Conservation (phyloP, 495 filamentous ascomycete species). For the Aspergillus bertholletiae region DNA sequence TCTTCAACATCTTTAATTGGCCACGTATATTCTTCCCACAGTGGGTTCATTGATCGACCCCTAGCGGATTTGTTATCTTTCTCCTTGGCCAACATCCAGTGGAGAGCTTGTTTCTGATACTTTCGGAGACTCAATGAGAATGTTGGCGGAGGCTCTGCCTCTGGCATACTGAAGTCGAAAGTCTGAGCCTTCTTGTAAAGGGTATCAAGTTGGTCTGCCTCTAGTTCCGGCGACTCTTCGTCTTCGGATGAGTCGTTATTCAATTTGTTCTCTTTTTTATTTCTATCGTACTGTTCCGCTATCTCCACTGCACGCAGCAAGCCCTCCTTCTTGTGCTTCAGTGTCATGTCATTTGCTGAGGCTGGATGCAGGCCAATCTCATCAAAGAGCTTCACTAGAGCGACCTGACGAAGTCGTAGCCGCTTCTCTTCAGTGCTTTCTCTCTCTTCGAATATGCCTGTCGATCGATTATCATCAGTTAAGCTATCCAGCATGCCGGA, state of each 20-base stretch:
- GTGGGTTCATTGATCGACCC: slow-evolving; percentile 85
- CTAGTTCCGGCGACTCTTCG: slow-evolving; percentile 85
- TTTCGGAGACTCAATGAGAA: slow-evolving; percentile 83
- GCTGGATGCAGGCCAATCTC: slow-evolving; percentile 81
- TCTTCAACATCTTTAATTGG: slow-evolving; percentile 85
- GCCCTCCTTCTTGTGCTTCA: slow-evolving; percentile 74
- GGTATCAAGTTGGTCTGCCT: slow-evolving; percentile 91
- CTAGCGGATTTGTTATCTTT: slow-evolving; percentile 63
- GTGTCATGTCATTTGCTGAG: slow-evolving; percentile 67
- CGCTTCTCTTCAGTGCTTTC: slow-evolving; percentile 84
- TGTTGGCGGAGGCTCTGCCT: slow-evolving; percentile 72
- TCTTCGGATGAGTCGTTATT: slow-evolving; percentile 55
- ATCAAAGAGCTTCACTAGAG: slow-evolving; percentile 81
- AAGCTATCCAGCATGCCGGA: slow-evolving; percentile 51
- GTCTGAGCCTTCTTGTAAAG: slow-evolving; percentile 96
- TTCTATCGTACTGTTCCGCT: slow-evolving; percentile 72
- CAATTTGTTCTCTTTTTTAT: slow-evolving; percentile 52
- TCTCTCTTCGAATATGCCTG: slow-evolving; percentile 71
- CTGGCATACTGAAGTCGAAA: slow-evolving; percentile 90
- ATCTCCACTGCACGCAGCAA: slow-evolving; percentile 83
- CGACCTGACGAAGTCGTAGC: slow-evolving; percentile 81
- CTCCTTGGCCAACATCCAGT: slow-evolving; percentile 96
- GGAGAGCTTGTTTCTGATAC: slow-evolving; percentile 90
- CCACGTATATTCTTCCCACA: slow-evolving; percentile 96
- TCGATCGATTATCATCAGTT: slow-evolving; percentile 65